Evolutionary conservation across 2,329 filamentous ascomycete species (phyloP).

Genomic region (Cercospora sp.): DNA sequence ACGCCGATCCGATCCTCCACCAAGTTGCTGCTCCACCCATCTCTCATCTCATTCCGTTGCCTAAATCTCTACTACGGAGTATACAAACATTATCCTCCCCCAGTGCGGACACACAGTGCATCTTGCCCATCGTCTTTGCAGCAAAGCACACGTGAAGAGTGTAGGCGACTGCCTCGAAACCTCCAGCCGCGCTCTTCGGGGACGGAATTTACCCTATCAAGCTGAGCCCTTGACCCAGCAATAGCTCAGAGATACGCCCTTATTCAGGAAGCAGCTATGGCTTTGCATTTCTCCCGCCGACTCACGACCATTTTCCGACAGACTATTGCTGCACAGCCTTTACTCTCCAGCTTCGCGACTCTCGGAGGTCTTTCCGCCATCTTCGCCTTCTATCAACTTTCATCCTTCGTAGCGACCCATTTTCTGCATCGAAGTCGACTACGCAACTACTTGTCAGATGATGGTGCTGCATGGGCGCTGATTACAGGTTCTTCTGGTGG

Average conservation of each 20-base stretch:
- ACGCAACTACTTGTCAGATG: neutral
- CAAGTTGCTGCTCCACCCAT: neutral
- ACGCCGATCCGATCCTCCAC: neutral
- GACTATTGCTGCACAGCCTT: neutral
- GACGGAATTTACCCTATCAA: neutral
- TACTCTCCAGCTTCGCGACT: conserved; percentile 8
- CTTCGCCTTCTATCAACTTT: conserved; percentile 19
- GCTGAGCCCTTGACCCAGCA: neutral
- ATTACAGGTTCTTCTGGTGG: conserved; percentile 57
- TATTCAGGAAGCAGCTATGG: neutral
- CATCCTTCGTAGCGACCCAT: conserved; percentile 29
- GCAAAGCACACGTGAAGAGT: neutral
- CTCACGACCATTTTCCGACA: neutral
- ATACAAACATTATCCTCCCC: neutral
- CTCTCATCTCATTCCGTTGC: neutral
- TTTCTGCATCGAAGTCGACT: conserved; percentile 22
- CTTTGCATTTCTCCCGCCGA: neutral
- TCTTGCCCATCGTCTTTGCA: neutral
- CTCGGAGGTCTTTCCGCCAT: conserved; percentile 9
- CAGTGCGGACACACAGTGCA: neutral
- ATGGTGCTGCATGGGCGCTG: conserved; percentile 13
- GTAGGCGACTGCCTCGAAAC: neutral
- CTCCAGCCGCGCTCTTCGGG: neutral
- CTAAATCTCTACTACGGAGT: neutral
- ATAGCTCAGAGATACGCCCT: neutral